Base-by-base conservation (phyloP, 495 filamentous ascomycete genomes). In the Podospora pseudopauciseta region DNA sequence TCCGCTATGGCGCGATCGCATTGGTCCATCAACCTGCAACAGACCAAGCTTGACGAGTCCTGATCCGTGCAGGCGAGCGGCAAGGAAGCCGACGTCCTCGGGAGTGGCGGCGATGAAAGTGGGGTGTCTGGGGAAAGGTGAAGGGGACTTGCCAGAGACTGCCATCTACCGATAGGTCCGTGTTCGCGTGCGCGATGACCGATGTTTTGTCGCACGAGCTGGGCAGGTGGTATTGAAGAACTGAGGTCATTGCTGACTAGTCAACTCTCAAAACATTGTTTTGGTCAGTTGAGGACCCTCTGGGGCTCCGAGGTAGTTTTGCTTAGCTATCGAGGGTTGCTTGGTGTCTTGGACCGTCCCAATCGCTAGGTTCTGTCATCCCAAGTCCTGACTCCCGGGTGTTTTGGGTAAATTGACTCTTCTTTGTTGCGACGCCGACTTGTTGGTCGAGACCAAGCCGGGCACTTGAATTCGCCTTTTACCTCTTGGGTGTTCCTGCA, bases 161-260 rank as follows among this genome's bases (percentile, higher is more conserved):
- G 26, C 34, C 49, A 58, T 34, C 63, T 55, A 65, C 63, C 63
- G 49, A 65, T 56, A 28, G 54, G 54, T 39, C 67, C 68, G 67
- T 65, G 60, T 55, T 49, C 39, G 18, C 5, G 49, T 44, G 60
- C 27, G 56, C 32, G 13, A 26, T 26, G 26, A 30, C 19, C 28
- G 26, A 26, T 57, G 32, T 65, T 54, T 64, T 27, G 27, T 23
- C 30, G 20, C 23, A 63, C 68, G 5, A 64, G 63, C 27, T 65
- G 19, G 71, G 71, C 63, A 73, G 71, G 71, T 73, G 64, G 71
- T 70, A 73, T 67, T 56, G 26, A 56, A 20, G 19, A 49, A 13
- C 18, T n/a, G 63, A 69, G 58, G 53, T 56, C 34, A 65, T 65
- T 62, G 19, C 19, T 20, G 28, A 34, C 55, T 44, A 15, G 30